These are phyloP conservation scores for Aspergillus coremiiformis DNA, from an alignment of 495 filamentous ascomycete genomes.

Conservation along the genomic window DNA sequence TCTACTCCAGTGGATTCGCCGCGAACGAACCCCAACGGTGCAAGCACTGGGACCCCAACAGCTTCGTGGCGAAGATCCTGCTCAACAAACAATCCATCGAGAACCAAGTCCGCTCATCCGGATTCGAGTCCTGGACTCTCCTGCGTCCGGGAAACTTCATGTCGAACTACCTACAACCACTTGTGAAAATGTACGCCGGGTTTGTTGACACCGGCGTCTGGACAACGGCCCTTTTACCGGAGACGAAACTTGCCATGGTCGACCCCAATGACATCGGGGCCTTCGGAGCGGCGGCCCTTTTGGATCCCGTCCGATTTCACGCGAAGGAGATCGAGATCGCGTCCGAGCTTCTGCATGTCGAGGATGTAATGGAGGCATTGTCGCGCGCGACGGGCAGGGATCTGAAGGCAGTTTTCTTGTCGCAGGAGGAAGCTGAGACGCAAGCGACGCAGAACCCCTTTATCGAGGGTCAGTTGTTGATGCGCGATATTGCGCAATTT, in stretches of 20 bases:
- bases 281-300: slow-evolving; percentile 38
- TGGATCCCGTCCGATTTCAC: slow-evolving; percentile 32
- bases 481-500: slow-evolving; percentile 23
- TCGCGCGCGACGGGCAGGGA: slow-evolving; percentile 24
- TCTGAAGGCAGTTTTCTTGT: slow-evolving; percentile 27
- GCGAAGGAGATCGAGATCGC: slow-evolving; percentile 31
- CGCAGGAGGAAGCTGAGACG: slow-evolving; percentile 31
- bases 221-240: slow-evolving; percentile 21
- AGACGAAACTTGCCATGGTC: slow-evolving; percentile 30
- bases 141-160: slow-evolving; percentile 44
- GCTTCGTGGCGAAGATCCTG: slow-evolving; percentile 20
- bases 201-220: slow-evolving; percentile 29
- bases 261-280: slow-evolving; percentile 43
- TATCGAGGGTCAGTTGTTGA: slow-evolving; percentile 22
- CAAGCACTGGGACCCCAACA: slow-evolving; percentile 17
- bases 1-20: slow-evolving; percentile 34
- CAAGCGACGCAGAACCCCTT: slow-evolving; percentile 21
- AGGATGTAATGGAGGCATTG: slow-evolving; percentile 26
- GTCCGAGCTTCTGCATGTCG: slow-evolving; percentile 27
- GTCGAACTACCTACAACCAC: slow-evolving; percentile 38
- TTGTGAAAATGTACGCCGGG: slow-evolving; percentile 30
- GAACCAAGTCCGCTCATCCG: slow-evolving; percentile 18
- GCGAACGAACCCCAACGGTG: slow-evolving; percentile 19
- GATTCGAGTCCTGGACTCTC: slow-evolving; percentile 37
- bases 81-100: slow-evolving; percentile 34